phyloP scores from a whole-genome alignment of 208 protist species.

The Leishmania braziliensis region DNA sequence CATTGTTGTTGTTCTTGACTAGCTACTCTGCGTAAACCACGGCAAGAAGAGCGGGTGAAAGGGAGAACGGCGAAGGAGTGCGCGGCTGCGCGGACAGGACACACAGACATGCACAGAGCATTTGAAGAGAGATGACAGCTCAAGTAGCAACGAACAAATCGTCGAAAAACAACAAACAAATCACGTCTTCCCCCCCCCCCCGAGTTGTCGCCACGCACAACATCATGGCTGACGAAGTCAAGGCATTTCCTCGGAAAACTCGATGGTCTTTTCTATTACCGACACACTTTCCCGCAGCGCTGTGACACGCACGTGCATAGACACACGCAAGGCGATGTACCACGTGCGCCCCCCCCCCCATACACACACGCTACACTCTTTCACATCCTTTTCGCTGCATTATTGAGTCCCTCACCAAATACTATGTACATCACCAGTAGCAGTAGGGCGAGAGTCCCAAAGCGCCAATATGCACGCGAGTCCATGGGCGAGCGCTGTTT shows the following conservation, averaged over 20 bases:
- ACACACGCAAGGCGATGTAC: background rate
- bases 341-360: background rate
- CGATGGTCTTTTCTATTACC: background rate
- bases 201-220: background rate
- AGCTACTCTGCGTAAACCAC: background rate
- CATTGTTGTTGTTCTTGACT: background rate
- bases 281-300: background rate
- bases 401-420: background rate
- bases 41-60: background rate
- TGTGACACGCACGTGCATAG: background rate
- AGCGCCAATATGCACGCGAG: background rate
- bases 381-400: background rate
- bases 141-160: background rate
- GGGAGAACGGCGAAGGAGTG: background rate
- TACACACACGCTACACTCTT: background rate
- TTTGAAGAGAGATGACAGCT: background rate
- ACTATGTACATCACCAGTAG: background rate
- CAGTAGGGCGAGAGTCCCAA: background rate
- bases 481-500: background rate
- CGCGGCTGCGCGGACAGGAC: background rate
- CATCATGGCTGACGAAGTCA: background rate
- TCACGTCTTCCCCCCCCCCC: background rate
- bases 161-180: background rate
- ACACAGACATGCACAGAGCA: background rate
- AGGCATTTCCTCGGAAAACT: background rate